Conservation (phyloP, 116 monocot genomes). For the Dioscorea cayenensis region DNA sequence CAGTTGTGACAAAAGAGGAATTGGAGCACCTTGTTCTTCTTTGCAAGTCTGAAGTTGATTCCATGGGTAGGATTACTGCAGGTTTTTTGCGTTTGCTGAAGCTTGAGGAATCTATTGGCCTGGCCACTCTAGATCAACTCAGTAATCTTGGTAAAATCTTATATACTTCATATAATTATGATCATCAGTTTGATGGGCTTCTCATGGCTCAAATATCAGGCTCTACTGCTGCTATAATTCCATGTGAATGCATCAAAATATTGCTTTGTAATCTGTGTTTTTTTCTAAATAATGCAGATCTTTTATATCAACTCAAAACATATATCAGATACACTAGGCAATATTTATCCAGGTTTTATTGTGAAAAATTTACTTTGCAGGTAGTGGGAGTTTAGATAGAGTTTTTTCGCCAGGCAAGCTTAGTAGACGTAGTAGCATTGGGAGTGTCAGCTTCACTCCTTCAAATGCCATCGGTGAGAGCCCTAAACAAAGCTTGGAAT, state of each 20-base stretch:
- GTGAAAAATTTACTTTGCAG: conserved; percentile 26
- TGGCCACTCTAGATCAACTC: conserved; percentile 70
- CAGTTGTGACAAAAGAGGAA: conserved; percentile 78
- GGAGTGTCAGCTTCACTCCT: conserved; percentile 44
- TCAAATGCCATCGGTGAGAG: conserved; percentile 22
- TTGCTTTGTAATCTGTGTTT: no score
- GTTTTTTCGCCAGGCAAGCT: conserved; percentile 67
- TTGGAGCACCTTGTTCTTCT: conserved; percentile 69
- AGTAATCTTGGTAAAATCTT: conserved; percentile 65
- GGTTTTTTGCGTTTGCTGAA: conserved; percentile 73
- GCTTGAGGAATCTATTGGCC: conserved; percentile 84
- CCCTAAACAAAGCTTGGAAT: conserved; percentile 29
- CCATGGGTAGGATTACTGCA: conserved; percentile 86
- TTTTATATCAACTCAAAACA: no score
- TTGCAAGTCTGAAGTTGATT: conserved; percentile 77
- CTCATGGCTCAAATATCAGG: no score
- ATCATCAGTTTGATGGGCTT: no score
- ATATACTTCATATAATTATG: no score
- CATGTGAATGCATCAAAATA: no score
- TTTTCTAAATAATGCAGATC: no score
- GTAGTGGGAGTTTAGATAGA: conserved; percentile 71
- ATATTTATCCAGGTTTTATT: neutral
- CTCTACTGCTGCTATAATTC: no score
- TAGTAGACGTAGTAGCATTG: conserved; percentile 57
- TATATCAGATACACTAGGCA: no score